These are phyloP conservation scores for Petrea volubilis DNA, from an alignment of 257 asterid genomes.

Conservation along the genomic window DNA sequence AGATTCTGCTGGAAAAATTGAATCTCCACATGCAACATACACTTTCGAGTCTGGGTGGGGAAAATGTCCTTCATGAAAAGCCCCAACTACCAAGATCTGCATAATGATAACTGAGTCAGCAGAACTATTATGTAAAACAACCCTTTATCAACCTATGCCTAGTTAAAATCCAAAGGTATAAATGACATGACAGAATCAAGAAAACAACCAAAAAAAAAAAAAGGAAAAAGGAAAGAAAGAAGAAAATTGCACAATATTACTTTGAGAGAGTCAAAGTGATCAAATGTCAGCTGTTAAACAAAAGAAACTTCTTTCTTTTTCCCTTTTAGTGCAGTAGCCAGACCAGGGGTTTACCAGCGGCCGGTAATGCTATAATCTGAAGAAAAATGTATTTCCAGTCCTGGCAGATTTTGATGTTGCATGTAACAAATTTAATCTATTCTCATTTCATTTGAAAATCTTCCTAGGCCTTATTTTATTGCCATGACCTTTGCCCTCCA, in stretches of 20 bases:
- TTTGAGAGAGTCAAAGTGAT: background rate
- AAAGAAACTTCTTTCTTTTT: background rate
- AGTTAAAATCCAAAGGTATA: background rate
- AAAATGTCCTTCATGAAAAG: constrained; percentile 50
- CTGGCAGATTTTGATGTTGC: constrained; percentile 6
- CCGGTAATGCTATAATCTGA: constrained; percentile 7
- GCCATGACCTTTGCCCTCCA: background rate
- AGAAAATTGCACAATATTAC: background rate
- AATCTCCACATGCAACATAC: constrained; percentile 73
- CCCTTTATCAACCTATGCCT: background rate
- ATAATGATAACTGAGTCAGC: constrained; percentile 28
- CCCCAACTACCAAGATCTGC: constrained; percentile 86
- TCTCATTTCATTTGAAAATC: background rate
- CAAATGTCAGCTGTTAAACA: background rate
- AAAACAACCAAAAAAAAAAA: too few species aligned
- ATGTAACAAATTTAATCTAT: constrained; percentile 15
- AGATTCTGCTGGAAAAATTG: constrained; percentile 51
- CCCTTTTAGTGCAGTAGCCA: too few species aligned
- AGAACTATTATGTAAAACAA: background rate
- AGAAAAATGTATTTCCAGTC: background rate
- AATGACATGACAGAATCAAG: background rate
- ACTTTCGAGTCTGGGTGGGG: constrained; percentile 44
- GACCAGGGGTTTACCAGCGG: too few species aligned
- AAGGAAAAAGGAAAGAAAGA: too few species aligned
- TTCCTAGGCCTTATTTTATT: background rate